Base-by-base conservation (phyloP, 176 grass and related monocot genomes). In the Saccharum officinarum region DNA sequence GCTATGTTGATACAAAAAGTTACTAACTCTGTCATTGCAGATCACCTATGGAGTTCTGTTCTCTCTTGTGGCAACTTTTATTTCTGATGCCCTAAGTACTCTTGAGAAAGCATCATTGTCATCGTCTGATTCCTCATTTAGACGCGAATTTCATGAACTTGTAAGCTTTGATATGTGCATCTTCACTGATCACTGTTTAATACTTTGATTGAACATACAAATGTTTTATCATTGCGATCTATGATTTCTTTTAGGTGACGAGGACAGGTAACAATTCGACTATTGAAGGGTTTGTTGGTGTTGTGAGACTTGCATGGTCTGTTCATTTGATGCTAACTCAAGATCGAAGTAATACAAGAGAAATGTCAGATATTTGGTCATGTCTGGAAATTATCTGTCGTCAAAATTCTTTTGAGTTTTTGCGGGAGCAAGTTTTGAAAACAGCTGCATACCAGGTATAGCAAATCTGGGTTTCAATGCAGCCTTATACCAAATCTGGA, bases 241-340 rank as follows among this genome's bases (percentile, higher is more conserved):
- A 52, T 62, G 26, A 84, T 80, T 82, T 73, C 31, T 79, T 79
- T 75, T 64, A 95, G 96, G 89, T 94, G 67, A 95, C 86, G 93
- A 92, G 78, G 76, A 81, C 88, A 82, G 54, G 86, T 86, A 95
- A 88, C 18, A 90, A 89, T 88, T 59, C 16, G 25, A 91, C 81
- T 47, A 78, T 94, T 62, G 93, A 98, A 74, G 91, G 86, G 39
- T 98, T 95, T 82, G 74, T 91, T 89, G 85, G 92, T 87, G 71
- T 82, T 80, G 93, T 95, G 73, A 86, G 93, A 75, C 88, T 98
- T 90, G 93, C 89, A 36, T 98, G 96, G 96, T 73, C 80, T 38
- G 89, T 95, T 79, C 85, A 93, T 92, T 91, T 98, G 85, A 95
- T 95, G 88, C 88, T n/a, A 90, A 90, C 87, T 90, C 93, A 98